Conservation (phyloP, 331 rosid genomes). For the Quercus tomentella region DNA sequence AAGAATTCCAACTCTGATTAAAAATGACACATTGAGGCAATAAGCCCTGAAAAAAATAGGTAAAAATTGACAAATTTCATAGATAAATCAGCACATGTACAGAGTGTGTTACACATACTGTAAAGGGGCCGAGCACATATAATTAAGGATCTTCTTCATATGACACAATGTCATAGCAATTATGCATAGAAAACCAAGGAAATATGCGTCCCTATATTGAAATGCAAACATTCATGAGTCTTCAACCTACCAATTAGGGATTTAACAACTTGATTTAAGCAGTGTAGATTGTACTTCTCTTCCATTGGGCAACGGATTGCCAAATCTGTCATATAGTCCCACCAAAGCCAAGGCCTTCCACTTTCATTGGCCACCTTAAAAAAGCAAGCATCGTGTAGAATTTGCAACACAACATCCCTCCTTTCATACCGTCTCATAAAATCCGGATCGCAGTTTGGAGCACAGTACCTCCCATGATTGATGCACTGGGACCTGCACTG, state of each 20-base stretch:
- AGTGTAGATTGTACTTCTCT: constrained; percentile 61
- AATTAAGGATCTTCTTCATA: background rate
- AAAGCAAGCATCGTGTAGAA: constrained; percentile 90
- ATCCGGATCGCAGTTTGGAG: constrained; percentile 94
- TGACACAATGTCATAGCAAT: background rate
- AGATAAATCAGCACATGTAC: background rate
- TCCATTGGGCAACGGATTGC: constrained; percentile 92
- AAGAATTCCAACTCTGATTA: background rate
- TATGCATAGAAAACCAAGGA: background rate
- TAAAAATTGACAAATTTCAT: background rate
- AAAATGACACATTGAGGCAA: background rate
- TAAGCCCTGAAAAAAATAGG: background rate
- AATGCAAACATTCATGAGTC: background rate
- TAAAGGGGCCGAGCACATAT: background rate
- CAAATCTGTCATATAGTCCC: constrained; percentile 94
- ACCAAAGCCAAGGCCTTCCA: constrained; percentile 98
- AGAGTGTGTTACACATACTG: background rate
- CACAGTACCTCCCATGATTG: constrained; percentile 86
- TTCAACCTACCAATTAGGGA: constrained; percentile 65
- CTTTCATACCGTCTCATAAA: constrained; percentile 88
- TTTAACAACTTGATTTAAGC: constrained; percentile 75
- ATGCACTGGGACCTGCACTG: constrained; percentile 93
- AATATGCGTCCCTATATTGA: background rate
- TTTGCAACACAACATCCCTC: constrained; percentile 88
- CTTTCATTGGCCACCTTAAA: constrained; percentile 86